Conservation (phyloP, 2,329 filamentous ascomycete species). For the Aspergillus uvarum region DNA sequence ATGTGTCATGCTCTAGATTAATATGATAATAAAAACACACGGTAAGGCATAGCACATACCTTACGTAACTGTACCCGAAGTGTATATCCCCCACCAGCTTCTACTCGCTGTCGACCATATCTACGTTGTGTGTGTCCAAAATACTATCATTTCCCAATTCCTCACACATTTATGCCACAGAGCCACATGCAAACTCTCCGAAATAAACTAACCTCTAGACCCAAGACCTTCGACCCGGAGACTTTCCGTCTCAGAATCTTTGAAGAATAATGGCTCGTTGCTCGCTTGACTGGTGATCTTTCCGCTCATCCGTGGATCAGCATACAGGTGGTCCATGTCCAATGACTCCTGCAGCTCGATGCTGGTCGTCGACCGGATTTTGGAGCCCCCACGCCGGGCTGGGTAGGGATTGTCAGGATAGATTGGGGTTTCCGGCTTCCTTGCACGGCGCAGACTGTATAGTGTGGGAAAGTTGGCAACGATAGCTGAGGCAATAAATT, state of each 20-base stretch:
- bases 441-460: conserved; percentile 8
- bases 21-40: no score
- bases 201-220: neutral
- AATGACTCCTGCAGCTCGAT: neutral
- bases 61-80: no score
- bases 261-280: neutral
- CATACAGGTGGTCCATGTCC: neutral
- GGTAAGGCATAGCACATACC: no score
- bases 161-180: neutral
- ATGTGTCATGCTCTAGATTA: no score
- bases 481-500: conserved; percentile 11
- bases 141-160: neutral
- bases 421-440: neutral
- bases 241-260: neutral
- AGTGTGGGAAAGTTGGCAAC: conserved; percentile 15
- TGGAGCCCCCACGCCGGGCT: neutral
- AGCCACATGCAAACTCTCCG: neutral
- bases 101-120: no score
- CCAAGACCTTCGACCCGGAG: neutral
- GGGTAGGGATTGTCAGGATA: neutral
- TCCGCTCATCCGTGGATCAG: neutral
- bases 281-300: neutral
- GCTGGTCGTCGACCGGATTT: neutral
- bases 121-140: no score
- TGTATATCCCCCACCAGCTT: no score